Percentiles rank a stretch among this genome's conserved stretches.
Conservation (phyloP, 2,329 filamentous ascomycete genomes). For the Stylonectria norvegica region DNA sequence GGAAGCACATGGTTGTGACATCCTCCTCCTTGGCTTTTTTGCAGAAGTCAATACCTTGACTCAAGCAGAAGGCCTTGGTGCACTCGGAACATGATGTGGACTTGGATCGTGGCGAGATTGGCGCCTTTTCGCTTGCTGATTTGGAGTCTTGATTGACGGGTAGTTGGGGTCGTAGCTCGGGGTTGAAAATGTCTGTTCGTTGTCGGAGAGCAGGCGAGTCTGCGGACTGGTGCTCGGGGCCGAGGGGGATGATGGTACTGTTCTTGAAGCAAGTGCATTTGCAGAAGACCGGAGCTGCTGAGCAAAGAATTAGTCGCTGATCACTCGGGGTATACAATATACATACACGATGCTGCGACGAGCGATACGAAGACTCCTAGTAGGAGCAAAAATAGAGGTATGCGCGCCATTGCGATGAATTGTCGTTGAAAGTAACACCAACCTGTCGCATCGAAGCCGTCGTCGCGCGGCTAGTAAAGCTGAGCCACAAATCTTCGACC, state of each 20-base stretch:
- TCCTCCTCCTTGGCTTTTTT: constrained; percentile 59
- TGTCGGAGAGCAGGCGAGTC: constrained; percentile 21
- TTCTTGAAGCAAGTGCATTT: constrained; percentile 70
- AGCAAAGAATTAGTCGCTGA: constrained; percentile 19
- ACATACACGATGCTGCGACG: constrained; percentile 43
- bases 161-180: constrained; percentile 16
- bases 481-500: constrained; percentile 8
- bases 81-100: constrained; percentile 56
- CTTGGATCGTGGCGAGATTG: constrained; percentile 32
- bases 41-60: constrained; percentile 59
- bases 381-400: constrained; percentile 36
- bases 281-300: constrained; percentile 62
- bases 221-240: constrained; percentile 38
- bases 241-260: constrained; percentile 63
- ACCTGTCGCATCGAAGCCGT: not conserved
- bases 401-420: constrained; percentile 37
- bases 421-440: constrained; percentile 1
- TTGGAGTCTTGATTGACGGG: constrained; percentile 9
- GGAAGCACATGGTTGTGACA: constrained; percentile 61
- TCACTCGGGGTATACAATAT: constrained; percentile 1
- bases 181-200: constrained; percentile 20
- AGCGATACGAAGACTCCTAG: constrained; percentile 35
- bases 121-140: constrained; percentile 3
- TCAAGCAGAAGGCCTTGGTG: constrained; percentile 62
- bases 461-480: constrained; percentile 6